A percentile compares a stretch with the other conserved stretches of the same genome.
Evolutionary conservation across 805 yeast genomes (phyloP).

Genomic region (Saccharomyces cerevisiae): DNA sequence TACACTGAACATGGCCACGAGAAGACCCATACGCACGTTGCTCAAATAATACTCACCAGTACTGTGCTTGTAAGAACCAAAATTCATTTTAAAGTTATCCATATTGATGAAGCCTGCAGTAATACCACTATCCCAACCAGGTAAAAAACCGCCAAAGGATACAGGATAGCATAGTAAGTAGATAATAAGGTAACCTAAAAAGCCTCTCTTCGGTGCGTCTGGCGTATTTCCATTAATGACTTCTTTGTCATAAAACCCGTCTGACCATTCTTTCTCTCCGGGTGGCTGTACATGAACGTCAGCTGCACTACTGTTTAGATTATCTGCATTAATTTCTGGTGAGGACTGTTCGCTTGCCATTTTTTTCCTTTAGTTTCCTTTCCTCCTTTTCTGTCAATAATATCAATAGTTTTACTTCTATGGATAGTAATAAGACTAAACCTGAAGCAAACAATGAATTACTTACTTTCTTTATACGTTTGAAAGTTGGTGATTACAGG

Average conservation of each 20-base stretch:
- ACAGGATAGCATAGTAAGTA: slow-evolving; percentile 32
- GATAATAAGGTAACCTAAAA: slow-evolving; percentile 2
- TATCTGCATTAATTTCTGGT: not conserved
- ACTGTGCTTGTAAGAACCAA: slow-evolving; percentile 38
- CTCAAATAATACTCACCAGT: slow-evolving; percentile 36
- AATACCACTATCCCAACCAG: slow-evolving; percentile 65
- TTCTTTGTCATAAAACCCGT: not conserved
- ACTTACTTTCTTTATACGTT: not conserved
- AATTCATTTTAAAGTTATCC: slow-evolving; percentile 42
- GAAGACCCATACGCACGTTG: slow-evolving; percentile 41
- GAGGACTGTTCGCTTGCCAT: not conserved
- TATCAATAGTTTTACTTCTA: not conserved
- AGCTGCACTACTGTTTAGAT: not conserved
- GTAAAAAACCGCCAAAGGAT: slow-evolving; percentile 58
- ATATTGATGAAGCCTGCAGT: slow-evolving; percentile 56
- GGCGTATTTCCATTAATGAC: not conserved
- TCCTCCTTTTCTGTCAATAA: not conserved
- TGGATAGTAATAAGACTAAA: not conserved
- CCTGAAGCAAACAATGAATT: not conserved
- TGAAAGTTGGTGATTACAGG: too few species aligned
- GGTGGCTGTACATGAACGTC: not conserved
- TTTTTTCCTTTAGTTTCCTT: not conserved
- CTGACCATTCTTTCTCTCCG: not conserved
- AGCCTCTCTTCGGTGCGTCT: not conserved
- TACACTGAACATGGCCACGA: slow-evolving; percentile 38